These are phyloP conservation scores for Ascomycota sp. DNA, from an alignment of 2,329 filamentous ascomycete species.

Conservation along the genomic window DNA sequence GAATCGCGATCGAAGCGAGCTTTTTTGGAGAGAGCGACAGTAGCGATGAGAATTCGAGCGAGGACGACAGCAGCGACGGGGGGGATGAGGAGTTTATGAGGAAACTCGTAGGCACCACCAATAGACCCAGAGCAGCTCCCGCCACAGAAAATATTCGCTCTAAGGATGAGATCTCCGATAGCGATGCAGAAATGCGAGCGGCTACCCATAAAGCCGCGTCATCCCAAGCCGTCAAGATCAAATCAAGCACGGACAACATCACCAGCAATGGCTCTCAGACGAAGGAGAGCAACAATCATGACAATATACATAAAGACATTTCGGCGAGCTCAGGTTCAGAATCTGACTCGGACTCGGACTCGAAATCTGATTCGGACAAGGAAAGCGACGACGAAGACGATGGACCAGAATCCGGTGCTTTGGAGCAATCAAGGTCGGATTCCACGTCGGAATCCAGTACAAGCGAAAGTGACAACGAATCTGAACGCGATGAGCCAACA, in stretches of 20 bases:
- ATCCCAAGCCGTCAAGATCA: conserved; percentile 3
- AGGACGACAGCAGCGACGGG: conserved; percentile 11
- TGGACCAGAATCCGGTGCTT: not conserved
- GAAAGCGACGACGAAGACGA: conserved; percentile 8
- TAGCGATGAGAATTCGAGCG: not conserved
- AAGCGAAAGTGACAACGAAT: conserved; percentile 7
- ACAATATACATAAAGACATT: not conserved
- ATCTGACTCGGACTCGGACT: conserved; percentile 7
- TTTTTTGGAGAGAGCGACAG: conserved; percentile 7
- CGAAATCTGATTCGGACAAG: conserved; percentile 8
- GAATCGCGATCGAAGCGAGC: conserved; percentile 5
- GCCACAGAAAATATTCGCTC: conserved; percentile 8
- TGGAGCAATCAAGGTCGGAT: conserved; percentile 3
- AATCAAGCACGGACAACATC: conserved; percentile 6
- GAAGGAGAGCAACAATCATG: conserved; percentile 3
- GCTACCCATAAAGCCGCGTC: conserved; percentile 2
- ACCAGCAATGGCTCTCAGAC: conserved; percentile 11
- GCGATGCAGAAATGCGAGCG: conserved; percentile 17
- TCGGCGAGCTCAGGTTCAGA: conserved; percentile 5
- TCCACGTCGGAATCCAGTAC: conserved; percentile 6
- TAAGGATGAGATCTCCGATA: conserved; percentile 21
- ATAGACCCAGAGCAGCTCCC: conserved; percentile 1
- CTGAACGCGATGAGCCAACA: conserved; percentile 4
- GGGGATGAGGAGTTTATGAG: conserved; percentile 14
- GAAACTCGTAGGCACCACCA: conserved; percentile 8